Base-by-base conservation (phyloP, 2,329 filamentous ascomycete species). In the Hypomyces perniciosus region DNA sequence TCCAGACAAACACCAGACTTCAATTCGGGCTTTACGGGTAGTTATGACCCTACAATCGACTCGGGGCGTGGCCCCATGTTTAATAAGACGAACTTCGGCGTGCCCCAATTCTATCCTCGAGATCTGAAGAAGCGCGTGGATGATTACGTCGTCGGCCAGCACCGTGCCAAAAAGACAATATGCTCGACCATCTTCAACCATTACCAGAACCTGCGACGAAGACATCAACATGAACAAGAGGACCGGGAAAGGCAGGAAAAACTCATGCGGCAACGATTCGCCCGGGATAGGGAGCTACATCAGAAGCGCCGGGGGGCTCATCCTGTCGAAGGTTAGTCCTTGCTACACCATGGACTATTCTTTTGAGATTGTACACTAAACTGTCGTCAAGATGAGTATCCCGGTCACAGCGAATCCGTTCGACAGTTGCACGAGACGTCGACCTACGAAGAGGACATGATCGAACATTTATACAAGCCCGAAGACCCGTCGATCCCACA, bases 171-270 rank as follows among this genome's bases (percentile, higher is more conserved):
- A 76, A 95, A 95, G 68, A 88, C 91, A 10, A 83, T 97, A 56
- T 93, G 90, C 57, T 86, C 92, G 4, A 90, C 92, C 6, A 88
- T 99, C 29, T 96, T 95, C 73, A 96, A 97, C 64, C 93, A 99
- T 66, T 96, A 97, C 65, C 90, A 96, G 68, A 83, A 88, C 43
- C 80, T 96, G 53, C 84, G 91, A 27, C 80, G 90, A 61, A 77
- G 90, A 44, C 82, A 85, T 53, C 82, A 93, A 57, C 83, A 91
- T 49, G 90, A 96, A 61, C 82, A 88, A 28, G 73, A 78, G 52
- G 79, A 83, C 48, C 71, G 73, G 46, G 75, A 75, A 42, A 59
- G 70, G 34, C 70, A 74, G 40, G 85, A 90, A 55, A 88, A 86
- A 69, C 64, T 83, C 45, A 74, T 85, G 61, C 81, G 87, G 39